Evolutionary conservation across 345 rosid genomes (phyloP), one percentile per base, ranked within the genome.

Genomic region (Psidium friedrichsthalianum): DNA sequence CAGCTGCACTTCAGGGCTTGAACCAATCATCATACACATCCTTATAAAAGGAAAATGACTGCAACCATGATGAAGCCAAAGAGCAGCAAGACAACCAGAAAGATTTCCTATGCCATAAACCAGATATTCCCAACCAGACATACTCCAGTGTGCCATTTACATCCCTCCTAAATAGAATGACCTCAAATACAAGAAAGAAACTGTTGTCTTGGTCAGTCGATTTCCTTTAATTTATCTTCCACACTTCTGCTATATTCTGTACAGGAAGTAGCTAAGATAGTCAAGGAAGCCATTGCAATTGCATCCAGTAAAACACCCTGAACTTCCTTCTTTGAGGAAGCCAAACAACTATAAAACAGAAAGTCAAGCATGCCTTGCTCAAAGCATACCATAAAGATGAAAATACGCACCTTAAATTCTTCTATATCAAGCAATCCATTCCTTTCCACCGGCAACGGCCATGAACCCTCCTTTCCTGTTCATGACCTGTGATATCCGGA

Each of bases 401-500:
- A 15, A 90, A 51, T 57, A 86, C 90, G 74, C 74, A 91, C 94
- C 94, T 93, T 85, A 87, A 61, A 42, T 16, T 64, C 44, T 64
- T 32, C 44, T 18, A 64, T 32, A 32, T 32, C 1, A 12, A 64
- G 40, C 42, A 40, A 94, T 20, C 95, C 95, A 74, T 94, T 98
- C 47, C 91, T n/a, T 91, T 96, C 98, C 0, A 90, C 89, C n/a
- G n/a, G n/a, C n/a, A n/a, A n/a, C 0, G 95, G 95, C 51, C 97
- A 92, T 97, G 64, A 96, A 96, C 6, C n/a, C 98, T 51, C 98
- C 98, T 82, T 97, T 91, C n/a, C 99, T 91, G 84, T 98, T 96
- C 98, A 96, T 96, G 82, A 94, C 95, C n/a, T 40, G 42, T 40
- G 42, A 40, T 40, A 40, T 40, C 42, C 5, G 3, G 42, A 40